These are phyloP conservation scores for Candida xyloterini DNA, from an alignment of 805 yeast genomes.

Conservation along the genomic window DNA sequence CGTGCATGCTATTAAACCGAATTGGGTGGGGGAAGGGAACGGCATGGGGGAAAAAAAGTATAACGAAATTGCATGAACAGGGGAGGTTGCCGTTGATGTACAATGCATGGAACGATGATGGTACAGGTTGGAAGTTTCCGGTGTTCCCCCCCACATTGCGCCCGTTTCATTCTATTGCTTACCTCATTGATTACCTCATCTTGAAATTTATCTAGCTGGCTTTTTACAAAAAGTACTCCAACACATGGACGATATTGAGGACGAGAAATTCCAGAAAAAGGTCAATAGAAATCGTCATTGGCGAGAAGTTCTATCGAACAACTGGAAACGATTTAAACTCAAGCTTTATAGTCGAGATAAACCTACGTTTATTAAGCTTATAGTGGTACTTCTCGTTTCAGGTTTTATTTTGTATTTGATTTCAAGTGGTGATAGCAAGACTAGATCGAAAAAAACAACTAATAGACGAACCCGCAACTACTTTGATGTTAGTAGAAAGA, in stretches of 20 bases:
- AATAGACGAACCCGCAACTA: slow-evolving; percentile 16
- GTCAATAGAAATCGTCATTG: slow-evolving; percentile 9
- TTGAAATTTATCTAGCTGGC: slow-evolving; percentile 6
- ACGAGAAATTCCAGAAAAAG: slow-evolving; percentile 21
- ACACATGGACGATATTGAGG: slow-evolving; percentile 16
- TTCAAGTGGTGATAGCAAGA: neutral
- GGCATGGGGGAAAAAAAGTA: too few species aligned
- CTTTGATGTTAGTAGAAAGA: slow-evolving; percentile 16
- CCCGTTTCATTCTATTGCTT: too few species aligned
- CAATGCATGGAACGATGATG: too few species aligned
- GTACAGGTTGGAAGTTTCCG: too few species aligned
- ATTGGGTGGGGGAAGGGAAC: too few species aligned
- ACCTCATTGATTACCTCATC: neutral
- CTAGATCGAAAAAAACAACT: neutral
- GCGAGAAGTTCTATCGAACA: slow-evolving; percentile 4
- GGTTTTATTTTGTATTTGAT: slow-evolving; percentile 1
- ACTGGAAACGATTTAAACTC: slow-evolving; percentile 11
- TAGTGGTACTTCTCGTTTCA: slow-evolving; percentile 1
- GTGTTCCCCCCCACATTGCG: neutral
- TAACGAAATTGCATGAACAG: too few species aligned
- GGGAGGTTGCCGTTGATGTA: too few species aligned
- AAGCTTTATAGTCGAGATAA: slow-evolving; percentile 12
- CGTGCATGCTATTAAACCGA: too few species aligned
- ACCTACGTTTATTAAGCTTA: slow-evolving; percentile 6
- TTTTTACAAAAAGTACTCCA: slow-evolving; percentile 1